phyloP scores from a whole-genome alignment of 2,329 filamentous ascomycete genomes.

The Corynespora cassiicola region DNA sequence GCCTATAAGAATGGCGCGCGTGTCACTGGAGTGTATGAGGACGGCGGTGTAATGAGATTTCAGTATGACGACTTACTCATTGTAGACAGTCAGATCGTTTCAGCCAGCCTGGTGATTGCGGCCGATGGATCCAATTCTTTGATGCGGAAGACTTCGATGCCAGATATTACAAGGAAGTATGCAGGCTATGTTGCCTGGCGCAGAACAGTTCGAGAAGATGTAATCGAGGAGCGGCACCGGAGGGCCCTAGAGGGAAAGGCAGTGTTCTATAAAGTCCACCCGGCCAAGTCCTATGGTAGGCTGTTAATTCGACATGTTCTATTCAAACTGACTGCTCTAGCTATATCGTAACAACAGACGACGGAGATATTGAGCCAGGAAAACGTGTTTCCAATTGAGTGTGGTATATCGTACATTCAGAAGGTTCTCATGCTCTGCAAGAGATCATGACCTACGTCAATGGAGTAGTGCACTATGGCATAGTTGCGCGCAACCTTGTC shows the following conservation, averaged over 20 bases:
- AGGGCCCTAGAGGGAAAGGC: no score
- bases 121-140: slow-evolving; percentile 14
- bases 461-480: slow-evolving; percentile 47
- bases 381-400: slow-evolving; percentile 54
- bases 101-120: slow-evolving; percentile 11
- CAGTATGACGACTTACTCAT: slow-evolving; percentile 7
- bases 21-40: slow-evolving; percentile 6
- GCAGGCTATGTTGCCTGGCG: slow-evolving; percentile 16
- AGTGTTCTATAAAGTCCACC: no score
- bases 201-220: slow-evolving; percentile 7
- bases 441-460: slow-evolving; percentile 52
- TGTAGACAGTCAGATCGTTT: slow-evolving; percentile 1
- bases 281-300: no score
- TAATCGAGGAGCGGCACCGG: slow-evolving; percentile 2
- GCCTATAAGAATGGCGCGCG: slow-evolving; percentile 4
- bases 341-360: slow-evolving; percentile 52
- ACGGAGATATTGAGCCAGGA: slow-evolving; percentile 44
- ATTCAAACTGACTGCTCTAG: no score
- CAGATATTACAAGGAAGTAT: slow-evolving; percentile 7
- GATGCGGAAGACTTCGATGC: slow-evolving; percentile 6
- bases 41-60: slow-evolving; percentile 7
- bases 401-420: slow-evolving; percentile 52
- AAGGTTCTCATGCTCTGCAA: slow-evolving; percentile 44
- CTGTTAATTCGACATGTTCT: no score
- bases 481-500: slow-evolving; percentile 50